A percentile compares a stretch with the other conserved stretches of the same genome.
These are phyloP conservation scores for Gomphus bonarii DNA, from an alignment of 1,284 basidiomycete species.

Conservation along the genomic window DNA sequence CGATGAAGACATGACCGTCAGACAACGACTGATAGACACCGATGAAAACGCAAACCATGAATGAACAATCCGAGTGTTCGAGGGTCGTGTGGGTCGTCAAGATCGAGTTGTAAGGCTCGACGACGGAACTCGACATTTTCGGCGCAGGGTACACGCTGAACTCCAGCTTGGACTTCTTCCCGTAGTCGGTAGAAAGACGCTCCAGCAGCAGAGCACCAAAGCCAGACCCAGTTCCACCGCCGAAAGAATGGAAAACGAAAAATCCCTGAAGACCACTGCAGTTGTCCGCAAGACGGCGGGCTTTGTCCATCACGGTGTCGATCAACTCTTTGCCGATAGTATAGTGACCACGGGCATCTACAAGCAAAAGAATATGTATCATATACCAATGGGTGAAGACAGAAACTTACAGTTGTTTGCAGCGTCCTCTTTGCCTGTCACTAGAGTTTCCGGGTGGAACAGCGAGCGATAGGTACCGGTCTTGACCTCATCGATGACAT, in stretches of 20 bases:
- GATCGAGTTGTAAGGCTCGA: slow-evolving; percentile 61
- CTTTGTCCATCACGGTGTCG: slow-evolving; percentile 36
- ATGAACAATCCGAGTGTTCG: slow-evolving; percentile 59
- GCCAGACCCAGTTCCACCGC: slow-evolving; percentile 57
- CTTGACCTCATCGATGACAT: slow-evolving; percentile 52
- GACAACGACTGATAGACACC: background rate
- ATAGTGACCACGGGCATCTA: slow-evolving; percentile 49
- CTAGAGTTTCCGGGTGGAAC: slow-evolving; percentile 59
- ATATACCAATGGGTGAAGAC: background rate
- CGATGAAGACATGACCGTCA: background rate
- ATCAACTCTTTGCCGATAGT: slow-evolving; percentile 50
- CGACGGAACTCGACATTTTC: slow-evolving; percentile 50
- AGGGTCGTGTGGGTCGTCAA: slow-evolving; percentile 58
- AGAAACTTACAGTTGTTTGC: slow-evolving; percentile 51
- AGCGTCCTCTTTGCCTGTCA: slow-evolving; percentile 58
- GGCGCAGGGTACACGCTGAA: slow-evolving; percentile 54
- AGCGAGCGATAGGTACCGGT: slow-evolving; percentile 50
- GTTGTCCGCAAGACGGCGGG: slow-evolving; percentile 54
- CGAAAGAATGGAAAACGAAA: slow-evolving; percentile 65
- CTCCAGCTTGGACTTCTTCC: slow-evolving; percentile 60
- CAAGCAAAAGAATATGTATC: background rate
- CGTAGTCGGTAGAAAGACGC: slow-evolving; percentile 53
- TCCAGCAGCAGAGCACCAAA: slow-evolving; percentile 57
- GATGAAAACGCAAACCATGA: slow-evolving; percentile 28
- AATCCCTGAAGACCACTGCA: slow-evolving; percentile 59